phyloP scores from a whole-genome alignment of 2,329 filamentous ascomycete species.

The Mycosphaerella arachidis region DNA sequence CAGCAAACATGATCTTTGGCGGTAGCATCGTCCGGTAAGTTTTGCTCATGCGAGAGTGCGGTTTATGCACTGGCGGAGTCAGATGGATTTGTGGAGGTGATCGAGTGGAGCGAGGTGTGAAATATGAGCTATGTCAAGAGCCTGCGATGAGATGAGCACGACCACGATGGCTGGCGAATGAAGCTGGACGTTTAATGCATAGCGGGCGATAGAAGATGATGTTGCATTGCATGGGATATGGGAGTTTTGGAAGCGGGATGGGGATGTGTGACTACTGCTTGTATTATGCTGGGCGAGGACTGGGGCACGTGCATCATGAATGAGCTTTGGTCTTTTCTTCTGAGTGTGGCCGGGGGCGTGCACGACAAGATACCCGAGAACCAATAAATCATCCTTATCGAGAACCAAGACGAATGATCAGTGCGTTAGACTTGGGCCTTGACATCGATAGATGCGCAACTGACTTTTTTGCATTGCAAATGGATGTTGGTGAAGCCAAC shows the following conservation, averaged over 20 bases:
- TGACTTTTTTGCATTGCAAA: no score
- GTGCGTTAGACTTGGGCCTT: no score
- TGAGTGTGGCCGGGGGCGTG: background rate
- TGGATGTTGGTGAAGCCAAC: no score
- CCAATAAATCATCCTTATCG: background rate
- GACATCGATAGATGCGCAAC: no score
- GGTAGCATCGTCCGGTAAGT: slow-evolving; percentile 8
- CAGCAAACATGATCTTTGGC: slow-evolving; percentile 35
- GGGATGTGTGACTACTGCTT: background rate
- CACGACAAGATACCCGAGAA: background rate
- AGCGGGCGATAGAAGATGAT: background rate
- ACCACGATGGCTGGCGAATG: background rate
- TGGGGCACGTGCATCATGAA: background rate
- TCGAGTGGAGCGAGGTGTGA: background rate
- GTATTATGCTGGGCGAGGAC: background rate
- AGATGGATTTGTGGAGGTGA: background rate
- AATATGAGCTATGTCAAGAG: background rate
- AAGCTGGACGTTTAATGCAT: background rate
- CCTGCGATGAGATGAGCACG: background rate
- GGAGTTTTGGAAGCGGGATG: background rate
- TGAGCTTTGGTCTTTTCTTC: background rate
- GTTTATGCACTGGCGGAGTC: background rate
- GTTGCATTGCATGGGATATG: background rate
- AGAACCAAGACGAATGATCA: background rate
- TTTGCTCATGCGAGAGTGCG: background rate